phyloP scores from a whole-genome alignment of 495 filamentous ascomycete genomes.

The Endocarpon pusillum region DNA sequence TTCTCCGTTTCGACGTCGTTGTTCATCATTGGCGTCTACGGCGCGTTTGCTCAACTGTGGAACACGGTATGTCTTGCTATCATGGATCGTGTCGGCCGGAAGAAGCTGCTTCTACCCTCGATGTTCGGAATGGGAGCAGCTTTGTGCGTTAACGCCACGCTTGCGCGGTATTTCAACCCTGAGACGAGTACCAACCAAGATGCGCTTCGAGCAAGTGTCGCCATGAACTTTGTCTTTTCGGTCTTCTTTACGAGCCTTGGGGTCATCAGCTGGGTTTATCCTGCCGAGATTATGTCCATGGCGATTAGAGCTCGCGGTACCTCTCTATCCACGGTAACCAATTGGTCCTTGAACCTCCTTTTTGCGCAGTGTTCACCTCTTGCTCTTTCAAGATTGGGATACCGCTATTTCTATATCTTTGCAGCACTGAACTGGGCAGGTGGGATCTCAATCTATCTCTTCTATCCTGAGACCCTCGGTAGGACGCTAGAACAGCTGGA shows the following conservation, averaged over 20 bases:
- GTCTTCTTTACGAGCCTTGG: conserved; percentile 37
- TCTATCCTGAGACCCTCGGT: no score
- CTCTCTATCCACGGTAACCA: conserved; percentile 30
- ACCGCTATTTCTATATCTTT: conserved; percentile 34
- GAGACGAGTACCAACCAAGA: conserved; percentile 18
- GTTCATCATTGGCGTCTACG: conserved; percentile 41
- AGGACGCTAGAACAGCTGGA: no score
- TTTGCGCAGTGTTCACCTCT: conserved; percentile 34
- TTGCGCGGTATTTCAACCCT: conserved; percentile 17
- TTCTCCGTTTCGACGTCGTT: conserved; percentile 31
- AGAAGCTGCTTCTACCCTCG: conserved; percentile 26
- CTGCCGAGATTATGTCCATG: conserved; percentile 34
- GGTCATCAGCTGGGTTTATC: conserved; percentile 31
- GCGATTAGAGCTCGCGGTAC: conserved; percentile 31
- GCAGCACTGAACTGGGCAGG: no score
- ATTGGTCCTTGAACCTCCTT: conserved; percentile 32
- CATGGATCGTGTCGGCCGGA: conserved; percentile 24
- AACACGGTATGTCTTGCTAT: conserved; percentile 29
- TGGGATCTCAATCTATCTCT: no score
- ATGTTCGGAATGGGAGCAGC: conserved; percentile 24
- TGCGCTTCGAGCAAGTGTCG: conserved; percentile 34
- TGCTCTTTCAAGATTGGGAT: conserved; percentile 23
- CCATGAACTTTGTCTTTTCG: conserved; percentile 40
- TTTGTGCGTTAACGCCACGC: conserved; percentile 30
- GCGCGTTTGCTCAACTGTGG: conserved; percentile 31